A percentile compares a stretch with the other conserved stretches of the same genome.
Evolutionary conservation across 345 rosid genomes (phyloP).

Genomic region (Lagerstroemia speciosa): DNA sequence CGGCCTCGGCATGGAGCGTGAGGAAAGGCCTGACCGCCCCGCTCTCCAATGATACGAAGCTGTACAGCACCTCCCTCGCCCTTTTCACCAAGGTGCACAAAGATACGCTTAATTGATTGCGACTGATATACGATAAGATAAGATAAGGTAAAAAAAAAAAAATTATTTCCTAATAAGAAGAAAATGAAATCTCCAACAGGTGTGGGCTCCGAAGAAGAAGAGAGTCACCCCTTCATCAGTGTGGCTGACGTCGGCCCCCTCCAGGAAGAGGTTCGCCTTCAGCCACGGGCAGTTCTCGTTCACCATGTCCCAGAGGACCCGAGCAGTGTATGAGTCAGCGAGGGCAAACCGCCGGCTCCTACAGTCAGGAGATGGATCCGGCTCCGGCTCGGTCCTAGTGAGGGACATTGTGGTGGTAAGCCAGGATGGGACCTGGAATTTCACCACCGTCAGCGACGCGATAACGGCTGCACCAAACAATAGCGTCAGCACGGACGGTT

Average conservation of each 20-base stretch:
- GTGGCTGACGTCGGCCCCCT: conserved; percentile 10
- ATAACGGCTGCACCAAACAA: conserved; percentile 37
- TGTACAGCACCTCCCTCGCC: conserved; percentile 19
- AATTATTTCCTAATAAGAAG: no score
- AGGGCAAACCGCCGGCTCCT: background rate
- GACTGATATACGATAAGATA: no score
- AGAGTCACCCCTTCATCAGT: conserved; percentile 7
- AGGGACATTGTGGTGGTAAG: conserved; percentile 31
- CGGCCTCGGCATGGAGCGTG: background rate
- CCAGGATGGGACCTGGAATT: conserved; percentile 22
- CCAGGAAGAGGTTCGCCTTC: background rate
- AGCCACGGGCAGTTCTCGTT: no score
- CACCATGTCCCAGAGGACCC: no score
- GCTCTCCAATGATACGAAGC: conserved; percentile 15
- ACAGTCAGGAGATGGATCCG: background rate
- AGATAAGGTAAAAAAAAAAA: no score
- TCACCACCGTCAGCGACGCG: conserved; percentile 44
- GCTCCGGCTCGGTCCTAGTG: conserved; percentile 12
- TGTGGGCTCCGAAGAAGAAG: conserved; percentile 15
- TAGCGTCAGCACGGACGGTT: conserved; percentile 12
- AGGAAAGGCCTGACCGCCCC: conserved; percentile 4
- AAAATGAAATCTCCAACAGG: no score
- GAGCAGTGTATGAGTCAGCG: background rate
- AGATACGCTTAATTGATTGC: no score
- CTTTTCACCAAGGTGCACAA: conserved; percentile 20